Evolutionary conservation across 768 basidiomycete genomes (phyloP).

Genomic region (Lactifluus rugatus): DNA sequence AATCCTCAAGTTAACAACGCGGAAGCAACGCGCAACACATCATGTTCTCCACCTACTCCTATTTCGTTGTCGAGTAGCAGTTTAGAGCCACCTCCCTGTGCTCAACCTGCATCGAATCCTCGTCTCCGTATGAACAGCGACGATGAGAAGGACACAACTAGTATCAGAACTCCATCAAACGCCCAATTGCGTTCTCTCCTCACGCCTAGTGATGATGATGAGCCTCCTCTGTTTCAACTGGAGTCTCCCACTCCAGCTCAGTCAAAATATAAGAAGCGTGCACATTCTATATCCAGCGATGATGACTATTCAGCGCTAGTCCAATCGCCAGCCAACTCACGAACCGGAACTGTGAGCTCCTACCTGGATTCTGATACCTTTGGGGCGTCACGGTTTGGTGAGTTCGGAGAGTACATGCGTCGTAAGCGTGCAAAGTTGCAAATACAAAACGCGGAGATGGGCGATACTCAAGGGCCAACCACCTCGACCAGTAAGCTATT

Average conservation of each 20-base stretch:
- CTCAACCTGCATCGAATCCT: conserved; percentile 37
- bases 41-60: conserved; percentile 8
- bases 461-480: conserved; percentile 20
- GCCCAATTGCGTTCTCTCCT: not conserved
- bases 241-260: conserved; percentile 6
- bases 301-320: conserved; percentile 1
- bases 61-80: conserved; percentile 18
- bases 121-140: conserved; percentile 28
- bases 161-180: not conserved
- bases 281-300: conserved; percentile 4
- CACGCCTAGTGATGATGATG: not conserved
- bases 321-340: not conserved
- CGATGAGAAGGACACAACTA: conserved; percentile 21
- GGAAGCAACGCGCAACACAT: not conserved
- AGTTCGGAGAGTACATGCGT: conserved; percentile 81
- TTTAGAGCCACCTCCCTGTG: conserved; percentile 30
- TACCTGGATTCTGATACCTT: conserved; percentile 38
- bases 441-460: conserved; percentile 53
- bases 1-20: not conserved
- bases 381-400: conserved; percentile 71
- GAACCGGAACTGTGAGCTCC: not conserved
- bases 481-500: conserved; percentile 46
- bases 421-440: conserved; percentile 87
- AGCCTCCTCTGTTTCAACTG: not conserved
- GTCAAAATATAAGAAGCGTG: conserved; percentile 14